Evolutionary conservation across 176 grass and related monocot genomes (phyloP).

Genomic region (Avena atlantica): DNA sequence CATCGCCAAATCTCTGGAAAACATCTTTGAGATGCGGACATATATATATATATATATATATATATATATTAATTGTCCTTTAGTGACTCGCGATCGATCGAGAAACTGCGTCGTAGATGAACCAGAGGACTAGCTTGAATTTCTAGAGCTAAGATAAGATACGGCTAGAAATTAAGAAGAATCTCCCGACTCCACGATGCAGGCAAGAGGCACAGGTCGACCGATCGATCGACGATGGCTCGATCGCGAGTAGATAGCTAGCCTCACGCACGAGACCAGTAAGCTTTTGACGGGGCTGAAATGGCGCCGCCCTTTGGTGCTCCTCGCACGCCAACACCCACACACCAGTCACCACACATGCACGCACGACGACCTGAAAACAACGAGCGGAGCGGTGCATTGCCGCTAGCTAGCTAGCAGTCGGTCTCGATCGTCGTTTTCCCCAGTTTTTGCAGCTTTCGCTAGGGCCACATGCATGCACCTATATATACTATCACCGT

Average conservation of each 20-base stretch:
- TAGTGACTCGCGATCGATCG: too few species aligned
- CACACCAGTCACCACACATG: background rate
- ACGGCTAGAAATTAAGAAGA: background rate
- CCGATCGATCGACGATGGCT: too few species aligned
- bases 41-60: too few species aligned
- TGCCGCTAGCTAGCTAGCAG: background rate
- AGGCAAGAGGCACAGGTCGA: background rate
- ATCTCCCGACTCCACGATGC: background rate
- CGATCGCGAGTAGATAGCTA: too few species aligned
- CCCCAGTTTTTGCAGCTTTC: background rate
- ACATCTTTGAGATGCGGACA: too few species aligned
- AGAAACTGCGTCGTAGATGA: too few species aligned
- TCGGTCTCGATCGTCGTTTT: background rate
- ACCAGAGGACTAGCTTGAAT: too few species aligned
- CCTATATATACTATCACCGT: background rate
- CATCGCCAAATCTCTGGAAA: too few species aligned
- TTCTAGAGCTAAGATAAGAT: background rate
- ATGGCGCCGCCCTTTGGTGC: background rate
- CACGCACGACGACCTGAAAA: background rate
- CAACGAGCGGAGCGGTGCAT: background rate
- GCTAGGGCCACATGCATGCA: background rate
- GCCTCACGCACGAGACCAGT: too few species aligned
- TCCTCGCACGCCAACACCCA: background rate
- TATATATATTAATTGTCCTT: too few species aligned
- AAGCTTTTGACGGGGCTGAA: conserved; percentile 1